Evolutionary conservation across 192 early-diverging fungal species (phyloP).

Genomic region (Backusella circina): DNA sequence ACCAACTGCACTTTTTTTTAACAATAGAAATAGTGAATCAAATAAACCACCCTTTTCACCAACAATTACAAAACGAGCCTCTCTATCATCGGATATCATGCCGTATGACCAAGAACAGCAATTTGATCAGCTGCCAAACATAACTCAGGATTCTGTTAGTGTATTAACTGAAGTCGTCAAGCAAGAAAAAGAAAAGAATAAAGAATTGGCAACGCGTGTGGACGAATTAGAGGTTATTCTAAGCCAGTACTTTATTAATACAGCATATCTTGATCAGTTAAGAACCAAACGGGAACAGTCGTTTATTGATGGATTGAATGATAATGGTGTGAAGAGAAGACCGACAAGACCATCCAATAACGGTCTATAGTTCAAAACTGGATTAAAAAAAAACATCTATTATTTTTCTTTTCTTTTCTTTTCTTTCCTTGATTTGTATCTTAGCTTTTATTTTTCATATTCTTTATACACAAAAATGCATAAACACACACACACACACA

Average conservation of each 20-base stretch:
- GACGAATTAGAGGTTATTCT: conserved; percentile 27
- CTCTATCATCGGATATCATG: neutral
- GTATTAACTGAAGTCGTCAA: neutral
- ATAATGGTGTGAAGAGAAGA: neutral
- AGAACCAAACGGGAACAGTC: neutral
- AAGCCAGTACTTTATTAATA: conserved; percentile 27
- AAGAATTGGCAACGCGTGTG: conserved; percentile 14
- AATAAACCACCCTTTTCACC: neutral
- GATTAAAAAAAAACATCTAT: too few relatives aligned
- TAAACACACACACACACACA: neutral
- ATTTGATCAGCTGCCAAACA: too few relatives aligned
- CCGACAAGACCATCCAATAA: neutral
- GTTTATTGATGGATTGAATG: neutral
- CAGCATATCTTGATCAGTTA: conserved; percentile 20
- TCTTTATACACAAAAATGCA: neutral
- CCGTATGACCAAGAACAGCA: neutral
- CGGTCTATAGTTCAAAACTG: neutral
- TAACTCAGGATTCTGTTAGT: neutral
- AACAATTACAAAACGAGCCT: neutral
- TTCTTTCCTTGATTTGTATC: neutral
- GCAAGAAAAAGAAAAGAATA: neutral
- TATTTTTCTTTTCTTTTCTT: neutral
- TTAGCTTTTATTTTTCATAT: neutral
- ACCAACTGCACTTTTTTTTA: neutral
- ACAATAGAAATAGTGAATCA: neutral